Conservation (phyloP, 2,329 filamentous ascomycete species). For the Aspergillus proliferans region DNA sequence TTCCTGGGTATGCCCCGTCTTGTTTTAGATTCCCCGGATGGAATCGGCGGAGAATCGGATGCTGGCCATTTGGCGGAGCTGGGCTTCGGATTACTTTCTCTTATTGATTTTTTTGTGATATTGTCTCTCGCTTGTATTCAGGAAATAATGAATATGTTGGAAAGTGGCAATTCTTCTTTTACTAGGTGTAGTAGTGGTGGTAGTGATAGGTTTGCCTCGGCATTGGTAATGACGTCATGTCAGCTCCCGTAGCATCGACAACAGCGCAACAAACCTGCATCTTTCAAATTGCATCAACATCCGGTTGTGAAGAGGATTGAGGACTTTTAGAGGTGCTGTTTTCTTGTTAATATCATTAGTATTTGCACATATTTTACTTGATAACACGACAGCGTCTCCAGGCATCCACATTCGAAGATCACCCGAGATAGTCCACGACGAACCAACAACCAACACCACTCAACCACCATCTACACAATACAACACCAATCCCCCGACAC, state of each 20-base stretch:
- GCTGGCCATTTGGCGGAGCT: constrained; percentile 32
- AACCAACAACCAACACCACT: too few relatives aligned
- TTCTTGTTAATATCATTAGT: too few relatives aligned
- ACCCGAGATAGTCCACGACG: too few relatives aligned
- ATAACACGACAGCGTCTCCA: too few relatives aligned
- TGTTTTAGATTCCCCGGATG: constrained; percentile 8
- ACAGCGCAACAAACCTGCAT: not conserved
- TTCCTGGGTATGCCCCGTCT: constrained; percentile 30
- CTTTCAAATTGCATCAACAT: not conserved
- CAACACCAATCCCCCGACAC: not conserved
- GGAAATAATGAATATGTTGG: too few relatives aligned
- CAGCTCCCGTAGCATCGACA: not conserved
- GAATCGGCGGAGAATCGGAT: constrained; percentile 42
- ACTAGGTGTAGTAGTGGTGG: too few relatives aligned
- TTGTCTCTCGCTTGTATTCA: constrained; percentile 2
- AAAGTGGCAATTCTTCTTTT: too few relatives aligned
- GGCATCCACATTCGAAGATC: too few relatives aligned
- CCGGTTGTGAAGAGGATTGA: too few relatives aligned
- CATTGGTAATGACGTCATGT: not conserved
- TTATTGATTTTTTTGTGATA: constrained; percentile 15
- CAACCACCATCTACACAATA: not conserved
- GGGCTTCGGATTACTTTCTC: constrained; percentile 6
- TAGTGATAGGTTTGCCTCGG: too few relatives aligned
- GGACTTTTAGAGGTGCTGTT: too few relatives aligned
- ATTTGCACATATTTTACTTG: too few relatives aligned